Evolutionary conservation across 2,329 filamentous ascomycete genomes (phyloP).

Genomic region (Colletotrichum sublineola): DNA sequence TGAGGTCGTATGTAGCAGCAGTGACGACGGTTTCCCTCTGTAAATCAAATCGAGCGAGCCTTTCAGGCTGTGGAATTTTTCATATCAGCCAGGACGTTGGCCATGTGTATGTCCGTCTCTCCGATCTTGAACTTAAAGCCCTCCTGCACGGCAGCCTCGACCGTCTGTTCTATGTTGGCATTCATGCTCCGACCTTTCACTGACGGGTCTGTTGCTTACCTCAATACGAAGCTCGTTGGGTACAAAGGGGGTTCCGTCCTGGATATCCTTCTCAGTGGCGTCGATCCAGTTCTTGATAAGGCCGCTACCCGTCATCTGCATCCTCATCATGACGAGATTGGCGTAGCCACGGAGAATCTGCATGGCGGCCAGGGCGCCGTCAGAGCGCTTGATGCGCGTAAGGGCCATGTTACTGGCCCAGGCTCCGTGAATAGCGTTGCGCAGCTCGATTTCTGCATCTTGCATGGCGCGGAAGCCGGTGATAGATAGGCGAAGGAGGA

Average conservation of each 20-base stretch:
- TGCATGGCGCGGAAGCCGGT: not conserved
- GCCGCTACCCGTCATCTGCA: not conserved
- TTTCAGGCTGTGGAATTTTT: not conserved
- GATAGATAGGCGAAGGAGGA: not conserved
- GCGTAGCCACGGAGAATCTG: constrained; percentile 9
- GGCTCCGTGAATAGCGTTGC: not conserved
- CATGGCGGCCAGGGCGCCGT: not conserved
- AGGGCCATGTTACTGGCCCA: not conserved
- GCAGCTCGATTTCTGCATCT: not conserved
- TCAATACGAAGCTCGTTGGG: not conserved
- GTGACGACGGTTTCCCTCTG: not conserved
- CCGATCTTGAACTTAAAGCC: not conserved
- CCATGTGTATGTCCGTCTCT: not conserved
- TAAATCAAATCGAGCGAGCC: not conserved
- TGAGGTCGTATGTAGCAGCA: not conserved
- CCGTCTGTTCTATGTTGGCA: not conserved
- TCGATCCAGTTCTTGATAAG: constrained; percentile 14
- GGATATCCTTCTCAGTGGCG: constrained; percentile 2
- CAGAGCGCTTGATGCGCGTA: not conserved
- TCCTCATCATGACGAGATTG: not conserved
- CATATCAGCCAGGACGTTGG: constrained; percentile 5
- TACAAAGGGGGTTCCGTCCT: not conserved
- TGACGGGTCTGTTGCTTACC: not conserved
- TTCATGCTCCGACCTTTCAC: not conserved
- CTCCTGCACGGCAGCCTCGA: not conserved